Evolutionary conservation across 1,284 basidiomycete genomes (phyloP), one percentile per base, ranked within the genome.

Genomic region (Tilletia indica): DNA sequence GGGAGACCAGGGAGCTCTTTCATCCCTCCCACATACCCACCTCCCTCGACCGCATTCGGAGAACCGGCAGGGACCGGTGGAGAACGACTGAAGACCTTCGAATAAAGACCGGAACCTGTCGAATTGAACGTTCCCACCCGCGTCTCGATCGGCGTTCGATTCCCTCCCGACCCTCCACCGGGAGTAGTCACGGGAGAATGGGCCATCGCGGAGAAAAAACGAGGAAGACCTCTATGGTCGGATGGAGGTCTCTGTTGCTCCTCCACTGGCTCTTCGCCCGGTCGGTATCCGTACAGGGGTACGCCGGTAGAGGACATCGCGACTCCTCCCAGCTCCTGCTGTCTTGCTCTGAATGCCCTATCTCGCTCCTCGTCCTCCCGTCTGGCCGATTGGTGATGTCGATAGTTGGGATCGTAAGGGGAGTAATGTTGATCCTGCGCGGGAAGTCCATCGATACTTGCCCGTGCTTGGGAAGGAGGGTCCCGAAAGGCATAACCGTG

Each of bases 221-320:
- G 58, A 5, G 58, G 25, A 36, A 63, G 31, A n/a, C 58, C 25
- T 8, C 58, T 36, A 8, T 34, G 58, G 4, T 25, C 58, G 58
- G 6, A 34, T 11, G 5, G 58, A 31, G 25, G 25, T 5, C 19
- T 21, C 36, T 34, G 34, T 12, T 9, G 8, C 9, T 11, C 36
- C 25, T 31, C 25, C 25, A 31, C 25, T 16, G 61, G 61, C 34
- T 64, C 61, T 16, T 64, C 61, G 34, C 61, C 61, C 11, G 61
- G 61, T 3, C 61, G 61, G 21, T 64, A 64, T 4, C 61, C 61
- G 34, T 64, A 64, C 61, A 64, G 34, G 4, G 61, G 61, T 38
- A 36, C 34, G 9, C 61, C 61, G 14, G 9, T 14, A 14, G 31
- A 16, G 6, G 34, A 36, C 34, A 64, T 39, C 31, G 61, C 61